These are phyloP conservation scores for Pyrus hybrid DNA, from an alignment of 331 rosid genomes.

Conservation along the genomic window DNA sequence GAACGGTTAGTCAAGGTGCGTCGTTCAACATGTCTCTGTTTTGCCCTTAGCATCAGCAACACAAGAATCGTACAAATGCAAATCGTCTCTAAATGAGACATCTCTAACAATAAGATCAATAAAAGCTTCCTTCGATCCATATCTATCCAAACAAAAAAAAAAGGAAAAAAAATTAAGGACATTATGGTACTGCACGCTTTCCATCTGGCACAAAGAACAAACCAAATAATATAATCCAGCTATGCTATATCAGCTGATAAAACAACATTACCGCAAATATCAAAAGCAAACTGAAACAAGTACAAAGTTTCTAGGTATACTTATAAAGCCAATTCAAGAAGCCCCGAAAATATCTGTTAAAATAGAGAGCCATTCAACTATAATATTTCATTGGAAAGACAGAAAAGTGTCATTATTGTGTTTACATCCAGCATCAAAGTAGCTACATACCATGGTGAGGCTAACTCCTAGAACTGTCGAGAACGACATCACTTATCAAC, in stretches of 20 bases:
- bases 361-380: not conserved
- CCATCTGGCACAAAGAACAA: constrained; percentile 22
- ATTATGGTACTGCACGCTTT: constrained; percentile 52
- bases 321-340: not conserved
- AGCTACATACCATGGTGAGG: not conserved
- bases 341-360: not conserved
- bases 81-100: too few relatives aligned
- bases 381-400: not conserved
- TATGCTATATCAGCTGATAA: not conserved
- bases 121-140: too few relatives aligned
- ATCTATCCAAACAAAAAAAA: too few relatives aligned
- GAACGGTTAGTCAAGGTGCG: too few relatives aligned
- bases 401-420: not conserved
- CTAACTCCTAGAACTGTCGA: not conserved
- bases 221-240: too few relatives aligned
- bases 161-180: too few relatives aligned
- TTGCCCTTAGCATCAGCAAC: too few relatives aligned
- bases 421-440: not conserved
- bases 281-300: not conserved
- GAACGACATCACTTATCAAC: not conserved
- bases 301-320: not conserved
- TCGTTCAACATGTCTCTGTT: too few relatives aligned
- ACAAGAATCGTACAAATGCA: too few relatives aligned
- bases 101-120: too few relatives aligned
- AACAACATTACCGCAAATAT: constrained; percentile 6